Conservation (phyloP, 176 grass and related monocot species). For the Ampelocalamus luodianensis region DNA sequence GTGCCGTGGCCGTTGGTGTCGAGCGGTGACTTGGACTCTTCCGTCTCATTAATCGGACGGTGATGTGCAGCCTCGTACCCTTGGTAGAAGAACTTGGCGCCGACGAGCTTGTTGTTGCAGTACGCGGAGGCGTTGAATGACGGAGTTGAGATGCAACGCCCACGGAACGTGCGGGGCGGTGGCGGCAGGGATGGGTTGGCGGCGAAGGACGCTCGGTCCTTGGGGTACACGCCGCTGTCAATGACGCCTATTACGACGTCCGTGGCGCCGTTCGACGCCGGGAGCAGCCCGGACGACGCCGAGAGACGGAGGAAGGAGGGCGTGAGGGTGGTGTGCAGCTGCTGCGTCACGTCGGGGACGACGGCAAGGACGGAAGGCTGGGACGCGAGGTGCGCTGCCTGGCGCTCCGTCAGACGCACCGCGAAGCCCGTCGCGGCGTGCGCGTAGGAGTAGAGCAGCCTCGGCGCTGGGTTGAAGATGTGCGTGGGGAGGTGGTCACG, state of each 20-base stretch:
- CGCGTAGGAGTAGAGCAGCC: conserved; percentile 38
- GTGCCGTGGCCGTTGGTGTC: conserved; percentile 56
- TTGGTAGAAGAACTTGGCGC: conserved; percentile 30
- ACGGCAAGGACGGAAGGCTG: conserved; percentile 50
- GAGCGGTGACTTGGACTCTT: conserved; percentile 53
- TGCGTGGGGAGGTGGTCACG: not conserved
- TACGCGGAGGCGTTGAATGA: conserved; percentile 30
- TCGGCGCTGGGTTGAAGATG: not conserved
- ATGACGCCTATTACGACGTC: conserved; percentile 40
- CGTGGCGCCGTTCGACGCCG: conserved; percentile 23
- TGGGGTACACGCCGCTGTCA: conserved; percentile 38
- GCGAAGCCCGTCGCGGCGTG: conserved; percentile 51
- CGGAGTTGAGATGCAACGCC: conserved; percentile 30
- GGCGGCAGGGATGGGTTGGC: conserved; percentile 5
- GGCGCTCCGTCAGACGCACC: conserved; percentile 42
- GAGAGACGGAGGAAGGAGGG: conserved; percentile 64
- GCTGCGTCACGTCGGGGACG: conserved; percentile 24
- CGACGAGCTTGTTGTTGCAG: conserved; percentile 60
- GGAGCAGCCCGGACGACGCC: conserved; percentile 40
- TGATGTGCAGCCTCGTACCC: not conserved
- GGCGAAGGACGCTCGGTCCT: conserved; percentile 33
- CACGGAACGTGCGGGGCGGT: conserved; percentile 13
- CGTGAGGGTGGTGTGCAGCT: conserved; percentile 53
- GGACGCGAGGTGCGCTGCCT: conserved; percentile 49
- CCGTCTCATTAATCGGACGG: conserved; percentile 12